Evolutionary conservation across 768 basidiomycete genomes (phyloP), one percentile per base, ranked within the genome.

Genomic region (Nevesoporus exiguus): DNA sequence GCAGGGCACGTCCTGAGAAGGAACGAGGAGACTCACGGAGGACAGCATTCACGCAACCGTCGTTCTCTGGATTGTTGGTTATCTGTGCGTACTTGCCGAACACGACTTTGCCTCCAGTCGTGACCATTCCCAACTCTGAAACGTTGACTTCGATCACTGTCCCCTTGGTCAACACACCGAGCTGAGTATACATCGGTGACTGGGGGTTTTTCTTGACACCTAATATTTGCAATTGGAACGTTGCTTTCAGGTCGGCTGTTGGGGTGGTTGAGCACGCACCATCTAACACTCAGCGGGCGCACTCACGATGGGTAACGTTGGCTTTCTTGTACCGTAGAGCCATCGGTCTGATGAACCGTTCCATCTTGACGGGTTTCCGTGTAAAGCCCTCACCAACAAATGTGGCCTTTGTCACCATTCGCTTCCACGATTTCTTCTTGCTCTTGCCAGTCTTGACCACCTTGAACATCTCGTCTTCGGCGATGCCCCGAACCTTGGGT

Each of bases 381-480:
- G 97, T 99, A 71, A 98, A 99, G 17, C 92, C 88, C 70, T 98
- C 94, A 5, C 96, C 96, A 30, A 99, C 97, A 66, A 98, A 99
- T 9, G 97, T 99, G 30, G 97, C 97, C 74, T 99, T 99, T 52
- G 93, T 97, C 56, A 99, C 91, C 94, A 98, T 98, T 61, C 94
- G 84, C 76, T 99, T 99, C 97, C 97, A 99, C 17, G 90, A 81
- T 74, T 98, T 99, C 66, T 82, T 85, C 75, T 93, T 97, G 68
- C 82, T 89, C 77, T 98, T 98, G 51, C 97, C 97, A 1, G 96
- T 94, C 78, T 93, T 92, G 80, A 99, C 77, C 29, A 99, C 97
- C 78, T 95, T 98, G 80, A 99, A 99, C 90, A 94, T 97, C 79
- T 99, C 97, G 65, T 98, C 97, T 72, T 99, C 97, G 15, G 96